These are phyloP conservation scores for Ceratocystis variospora DNA, from an alignment of 2,329 filamentous ascomycete species.

Conservation along the genomic window DNA sequence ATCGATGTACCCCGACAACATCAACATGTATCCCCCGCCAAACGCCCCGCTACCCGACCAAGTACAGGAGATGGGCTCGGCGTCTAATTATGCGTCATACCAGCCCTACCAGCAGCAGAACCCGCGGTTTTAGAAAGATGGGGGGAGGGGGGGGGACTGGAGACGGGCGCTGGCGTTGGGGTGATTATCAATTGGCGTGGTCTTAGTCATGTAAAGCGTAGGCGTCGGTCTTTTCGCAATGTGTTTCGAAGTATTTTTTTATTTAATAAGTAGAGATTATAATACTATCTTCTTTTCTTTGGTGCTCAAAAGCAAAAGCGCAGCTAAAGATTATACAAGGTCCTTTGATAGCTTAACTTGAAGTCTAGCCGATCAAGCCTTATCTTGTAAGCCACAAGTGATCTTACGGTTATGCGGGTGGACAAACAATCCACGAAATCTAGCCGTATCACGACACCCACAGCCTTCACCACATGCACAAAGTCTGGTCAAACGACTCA, in stretches of 20 bases:
- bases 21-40: background rate
- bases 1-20: background rate
- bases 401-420: too few species aligned
- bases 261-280: background rate
- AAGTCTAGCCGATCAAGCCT: too few species aligned
- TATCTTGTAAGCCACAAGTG: too few species aligned
- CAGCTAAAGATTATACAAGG: background rate
- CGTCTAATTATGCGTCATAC: background rate
- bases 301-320: too few species aligned
- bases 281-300: background rate
- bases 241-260: background rate
- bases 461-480: background rate
- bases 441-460: background rate
- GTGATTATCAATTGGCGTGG: background rate
- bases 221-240: background rate
- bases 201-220: background rate
- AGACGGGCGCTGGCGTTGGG: background rate
- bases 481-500: background rate
- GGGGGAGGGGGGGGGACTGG: too few species aligned
- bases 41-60: background rate
- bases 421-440: too few species aligned
- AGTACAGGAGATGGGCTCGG: background rate
- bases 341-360: background rate
- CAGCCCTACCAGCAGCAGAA: background rate
- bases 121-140: background rate